Percentiles rank a stretch among this genome's conserved stretches.
Conservation (phyloP, 306 rosid genomes). For the Lathyrus sativus region DNA sequence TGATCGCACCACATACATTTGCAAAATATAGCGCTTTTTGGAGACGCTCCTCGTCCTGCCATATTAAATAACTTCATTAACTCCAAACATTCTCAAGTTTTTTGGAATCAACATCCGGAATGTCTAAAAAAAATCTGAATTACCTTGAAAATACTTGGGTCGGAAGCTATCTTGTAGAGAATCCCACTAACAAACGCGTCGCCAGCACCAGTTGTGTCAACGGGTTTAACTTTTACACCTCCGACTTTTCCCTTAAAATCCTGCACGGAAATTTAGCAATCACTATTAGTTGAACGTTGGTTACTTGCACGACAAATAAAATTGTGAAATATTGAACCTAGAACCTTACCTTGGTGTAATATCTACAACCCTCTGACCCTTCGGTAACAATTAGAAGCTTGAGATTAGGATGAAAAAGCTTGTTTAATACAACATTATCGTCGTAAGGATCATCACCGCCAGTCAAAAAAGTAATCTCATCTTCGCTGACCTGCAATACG, state of each 20-base stretch:
- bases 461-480: conserved; percentile 71
- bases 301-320: neutral
- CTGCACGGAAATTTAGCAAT: conserved; percentile 47
- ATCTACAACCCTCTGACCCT: conserved; percentile 86
- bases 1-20: conserved; percentile 77
- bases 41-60: conserved; percentile 64
- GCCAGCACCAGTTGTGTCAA: conserved; percentile 97
- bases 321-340: conserved; percentile 1
- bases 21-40: conserved; percentile 72
- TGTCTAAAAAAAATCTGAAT: conserved; percentile 20
- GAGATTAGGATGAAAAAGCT: conserved; percentile 72
- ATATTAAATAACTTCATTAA: neutral
- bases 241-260: conserved; percentile 74
- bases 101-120: conserved; percentile 17
- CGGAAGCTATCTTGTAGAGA: conserved; percentile 66
- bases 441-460: conserved; percentile 73
- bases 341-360: conserved; percentile 67
- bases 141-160: conserved; percentile 63
- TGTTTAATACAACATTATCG: conserved; percentile 63
- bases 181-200: conserved; percentile 93
- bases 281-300: conserved; percentile 4
- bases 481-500: conserved; percentile 73
- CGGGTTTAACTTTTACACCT: conserved; percentile 71
- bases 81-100: neutral
- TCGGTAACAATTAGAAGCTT: conserved; percentile 76